These are phyloP conservation scores for Epichloe bromicola DNA, from an alignment of 2,329 filamentous ascomycete genomes.

Conservation along the genomic window DNA sequence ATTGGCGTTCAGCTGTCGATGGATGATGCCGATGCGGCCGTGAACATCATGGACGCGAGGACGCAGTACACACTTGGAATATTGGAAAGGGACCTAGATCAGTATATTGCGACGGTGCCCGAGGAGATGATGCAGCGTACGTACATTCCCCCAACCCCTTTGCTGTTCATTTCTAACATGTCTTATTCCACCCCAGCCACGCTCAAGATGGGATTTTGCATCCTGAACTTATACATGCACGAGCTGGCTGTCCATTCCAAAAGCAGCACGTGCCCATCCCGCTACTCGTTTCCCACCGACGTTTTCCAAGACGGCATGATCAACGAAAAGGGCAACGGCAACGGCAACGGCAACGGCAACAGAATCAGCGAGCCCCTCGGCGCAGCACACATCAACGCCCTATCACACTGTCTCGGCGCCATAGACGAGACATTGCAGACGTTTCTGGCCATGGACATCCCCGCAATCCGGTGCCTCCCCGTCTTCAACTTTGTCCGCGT, in stretches of 20 bases:
- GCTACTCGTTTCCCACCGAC: slow-evolving; percentile 32
- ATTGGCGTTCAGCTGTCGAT: slow-evolving; percentile 52
- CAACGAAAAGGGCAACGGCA: slow-evolving; percentile 7
- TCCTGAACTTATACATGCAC: slow-evolving; percentile 60
- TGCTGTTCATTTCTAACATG: neutral
- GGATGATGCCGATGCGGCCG: slow-evolving; percentile 45
- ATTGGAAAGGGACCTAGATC: slow-evolving; percentile 51
- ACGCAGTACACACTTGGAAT: slow-evolving; percentile 51
- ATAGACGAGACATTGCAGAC: slow-evolving; percentile 54
- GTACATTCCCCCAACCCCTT: no score
- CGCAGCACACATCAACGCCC: slow-evolving; percentile 48
- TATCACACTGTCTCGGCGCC: slow-evolving; percentile 53
- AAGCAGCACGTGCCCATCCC: slow-evolving; percentile 41
- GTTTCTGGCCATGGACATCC: slow-evolving; percentile 48
- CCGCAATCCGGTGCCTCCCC: slow-evolving; percentile 49
- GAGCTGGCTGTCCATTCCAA: slow-evolving; percentile 60
- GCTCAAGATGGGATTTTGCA: slow-evolving; percentile 49
- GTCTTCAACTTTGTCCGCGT: slow-evolving; percentile 61
- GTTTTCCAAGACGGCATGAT: slow-evolving; percentile 30
- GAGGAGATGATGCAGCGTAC: slow-evolving; percentile 41
- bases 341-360: slow-evolving; percentile 28
- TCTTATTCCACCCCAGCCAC: slow-evolving; percentile 30
- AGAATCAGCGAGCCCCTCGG: slow-evolving; percentile 26
- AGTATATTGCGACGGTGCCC: slow-evolving; percentile 43
- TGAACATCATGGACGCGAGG: slow-evolving; percentile 47